Evolutionary conservation across 2,329 filamentous ascomycete genomes (phyloP).

Genomic region (Capronia coronata): DNA sequence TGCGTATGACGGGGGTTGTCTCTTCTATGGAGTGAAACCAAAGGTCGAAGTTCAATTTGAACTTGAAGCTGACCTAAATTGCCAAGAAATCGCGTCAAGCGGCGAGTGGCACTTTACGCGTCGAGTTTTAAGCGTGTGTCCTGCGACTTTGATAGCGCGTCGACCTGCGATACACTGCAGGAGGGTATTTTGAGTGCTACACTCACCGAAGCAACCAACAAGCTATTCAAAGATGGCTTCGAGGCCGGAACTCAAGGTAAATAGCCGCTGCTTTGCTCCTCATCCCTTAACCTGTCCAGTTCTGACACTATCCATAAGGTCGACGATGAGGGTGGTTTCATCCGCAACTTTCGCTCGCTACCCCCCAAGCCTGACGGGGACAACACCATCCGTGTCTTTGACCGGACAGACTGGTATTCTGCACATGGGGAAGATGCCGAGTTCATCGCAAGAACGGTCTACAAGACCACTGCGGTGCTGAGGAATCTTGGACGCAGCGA

Average conservation of each 20-base stretch:
- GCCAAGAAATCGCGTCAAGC: background rate
- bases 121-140: background rate
- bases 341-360: slow-evolving; percentile 89
- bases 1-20: no score
- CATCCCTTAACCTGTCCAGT: background rate
- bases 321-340: slow-evolving; percentile 95
- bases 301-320: slow-evolving; percentile 50
- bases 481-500: slow-evolving; percentile 80
- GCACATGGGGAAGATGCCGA: slow-evolving; percentile 47
- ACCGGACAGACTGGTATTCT: slow-evolving; percentile 91
- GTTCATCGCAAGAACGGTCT: slow-evolving; percentile 59
- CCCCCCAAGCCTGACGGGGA: slow-evolving; percentile 59
- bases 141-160: background rate
- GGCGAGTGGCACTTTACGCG: slow-evolving; percentile 7
- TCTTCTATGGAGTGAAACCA: no score
- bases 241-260: slow-evolving; percentile 64
- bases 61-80: background rate
- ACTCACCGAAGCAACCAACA: background rate
- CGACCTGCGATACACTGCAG: background rate
- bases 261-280: background rate
- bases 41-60: no score
- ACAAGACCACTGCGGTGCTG: slow-evolving; percentile 95
- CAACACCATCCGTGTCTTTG: slow-evolving; percentile 77
- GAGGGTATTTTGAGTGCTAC: background rate
- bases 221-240: slow-evolving; percentile 53